Percentiles rank a stretch among this genome's conserved stretches.
These are phyloP conservation scores for Annulohypoxylon truncatum DNA, from an alignment of 2,329 filamentous ascomycete species.

Conservation along the genomic window DNA sequence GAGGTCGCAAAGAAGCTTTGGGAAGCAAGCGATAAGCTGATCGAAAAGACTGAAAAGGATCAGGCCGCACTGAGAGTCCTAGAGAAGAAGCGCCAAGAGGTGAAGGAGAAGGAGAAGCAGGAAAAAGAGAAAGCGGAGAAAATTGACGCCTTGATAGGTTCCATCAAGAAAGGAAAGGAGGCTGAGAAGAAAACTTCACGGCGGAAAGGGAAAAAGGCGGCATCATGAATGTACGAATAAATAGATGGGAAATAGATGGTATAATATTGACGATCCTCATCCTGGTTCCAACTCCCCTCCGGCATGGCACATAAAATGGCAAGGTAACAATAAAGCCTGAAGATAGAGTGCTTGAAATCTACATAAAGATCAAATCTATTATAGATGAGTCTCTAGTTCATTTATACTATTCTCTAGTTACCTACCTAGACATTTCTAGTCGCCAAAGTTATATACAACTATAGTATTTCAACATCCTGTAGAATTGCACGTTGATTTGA, in stretches of 20 bases:
- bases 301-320: not conserved
- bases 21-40: slow-evolving; percentile 86
- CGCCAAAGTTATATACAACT: not conserved
- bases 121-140: slow-evolving; percentile 48
- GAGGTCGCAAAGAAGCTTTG: slow-evolving; percentile 85
- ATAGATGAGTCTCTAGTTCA: not conserved
- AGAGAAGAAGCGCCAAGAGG: slow-evolving; percentile 56
- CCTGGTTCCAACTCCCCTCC: not conserved
- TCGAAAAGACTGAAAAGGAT: slow-evolving; percentile 84
- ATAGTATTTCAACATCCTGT: not conserved
- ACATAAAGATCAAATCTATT: not conserved
- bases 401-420: not conserved
- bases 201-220: slow-evolving; percentile 49
- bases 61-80: slow-evolving; percentile 64
- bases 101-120: slow-evolving; percentile 47
- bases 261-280: slow-evolving; percentile 6
- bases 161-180: slow-evolving; percentile 52
- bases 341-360: not conserved
- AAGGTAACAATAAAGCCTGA: not conserved
- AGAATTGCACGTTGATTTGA: not conserved
- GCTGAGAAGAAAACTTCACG: slow-evolving; percentile 50
- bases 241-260: not conserved
- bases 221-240: slow-evolving; percentile 10
- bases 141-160: slow-evolving; percentile 45
- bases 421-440: not conserved